Evolutionary conservation across 352 stramenopile genomes (phyloP).

Genomic region (Phytophthora meadii): DNA sequence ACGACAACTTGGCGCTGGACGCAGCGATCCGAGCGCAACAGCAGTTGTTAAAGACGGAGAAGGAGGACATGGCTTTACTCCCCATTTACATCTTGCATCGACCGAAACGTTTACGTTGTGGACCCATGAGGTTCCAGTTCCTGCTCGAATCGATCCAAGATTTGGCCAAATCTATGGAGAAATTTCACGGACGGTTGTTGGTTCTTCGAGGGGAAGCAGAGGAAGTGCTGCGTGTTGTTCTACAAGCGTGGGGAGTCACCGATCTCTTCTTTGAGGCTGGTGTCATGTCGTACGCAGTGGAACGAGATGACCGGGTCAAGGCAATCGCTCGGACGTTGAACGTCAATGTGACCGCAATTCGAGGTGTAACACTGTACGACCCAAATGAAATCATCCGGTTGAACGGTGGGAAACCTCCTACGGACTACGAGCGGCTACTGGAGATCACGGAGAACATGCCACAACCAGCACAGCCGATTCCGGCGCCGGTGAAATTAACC

Average conservation of each 20-base stretch:
- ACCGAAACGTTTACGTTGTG: constrained; percentile 70
- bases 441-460: constrained; percentile 61
- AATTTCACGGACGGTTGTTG: constrained; percentile 47
- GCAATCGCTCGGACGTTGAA: constrained; percentile 40
- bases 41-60: constrained; percentile 6
- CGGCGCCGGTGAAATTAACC: constrained; percentile 34
- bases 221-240: constrained; percentile 55
- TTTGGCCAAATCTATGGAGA: constrained; percentile 51
- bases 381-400: constrained; percentile 56
- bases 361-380: constrained; percentile 67
- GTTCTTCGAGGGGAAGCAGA: constrained; percentile 69
- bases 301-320: constrained; percentile 51
- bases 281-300: constrained; percentile 56
- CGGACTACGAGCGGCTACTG: constrained; percentile 62
- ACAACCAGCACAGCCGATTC: constrained; percentile 56
- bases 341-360: constrained; percentile 45
- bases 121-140: constrained; percentile 88
- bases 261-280: constrained; percentile 76
- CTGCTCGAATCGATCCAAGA: constrained; percentile 92
- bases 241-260: constrained; percentile 69
- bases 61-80: constrained; percentile 45
- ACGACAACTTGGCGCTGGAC: constrained; percentile 95
- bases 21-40: constrained; percentile 54
- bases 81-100: constrained; percentile 91
- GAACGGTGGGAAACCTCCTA: constrained; percentile 51